Evolutionary conservation across 768 basidiomycete genomes (phyloP), one percentile per base, ranked within the genome.

Genomic region (Ramaria rubella): DNA sequence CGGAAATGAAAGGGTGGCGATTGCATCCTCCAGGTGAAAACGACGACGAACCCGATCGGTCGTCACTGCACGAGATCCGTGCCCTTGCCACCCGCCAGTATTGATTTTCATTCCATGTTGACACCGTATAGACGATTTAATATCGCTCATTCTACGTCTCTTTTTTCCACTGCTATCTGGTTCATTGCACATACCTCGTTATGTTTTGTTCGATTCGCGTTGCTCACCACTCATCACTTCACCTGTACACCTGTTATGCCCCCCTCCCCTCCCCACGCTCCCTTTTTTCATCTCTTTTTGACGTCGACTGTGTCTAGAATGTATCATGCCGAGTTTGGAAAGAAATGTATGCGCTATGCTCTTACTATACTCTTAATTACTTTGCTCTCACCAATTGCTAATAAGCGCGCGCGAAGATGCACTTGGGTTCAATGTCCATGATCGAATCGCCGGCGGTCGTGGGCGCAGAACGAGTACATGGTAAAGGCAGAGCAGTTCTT

Each of bases 31-130:
- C 52, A 43, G 65, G 60, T 29, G 58, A 65, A 61, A 45, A 31
- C 53, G 52, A 64, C 63, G 59, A 66, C 19, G 75, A 78, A 54
- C 73, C 79, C 31, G 83, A 85, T 65, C 81, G 85, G 57, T 78
- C 80, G 36, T 77, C 81, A 63, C 75, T 93, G 33, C 87, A 81
- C 69, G 90, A 92, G 69, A 91, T 93, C 59, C 82, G 90, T 60
- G 86, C 85, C 24, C 79, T 93, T 56, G 90, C 90, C 15, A 90
- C 87, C n/a, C 81, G 88, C 68, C 85, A 83, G 68, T 90, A 91
- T 70, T 87, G 66, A 81, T 62, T 56, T 60, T 55, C 7, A 26
- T 21, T 9, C 48, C 27, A n/a, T 24, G 30, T 29, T 43, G 21
- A n/a, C 9, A 27, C 23, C 38, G 34, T 23, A 42, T 38, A 43